Evolutionary conservation across 768 basidiomycete genomes (phyloP).

Genomic region (Tremella fuciformis): DNA sequence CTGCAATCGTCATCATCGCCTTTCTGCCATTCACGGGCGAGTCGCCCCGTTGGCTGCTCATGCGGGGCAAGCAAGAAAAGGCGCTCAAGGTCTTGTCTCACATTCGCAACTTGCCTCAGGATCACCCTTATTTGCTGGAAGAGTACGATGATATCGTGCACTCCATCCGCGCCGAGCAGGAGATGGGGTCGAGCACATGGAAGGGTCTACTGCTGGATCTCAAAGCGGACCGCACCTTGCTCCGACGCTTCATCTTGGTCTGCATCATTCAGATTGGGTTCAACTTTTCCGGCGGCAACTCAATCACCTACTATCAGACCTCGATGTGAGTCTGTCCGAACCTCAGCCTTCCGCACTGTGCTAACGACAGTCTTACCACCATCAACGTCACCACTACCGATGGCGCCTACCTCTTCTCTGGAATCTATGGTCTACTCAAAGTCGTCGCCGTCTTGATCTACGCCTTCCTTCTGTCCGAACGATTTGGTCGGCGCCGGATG

Average conservation of each 20-base stretch:
- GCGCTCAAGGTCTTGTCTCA: constrained; percentile 1
- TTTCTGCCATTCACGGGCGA: background rate
- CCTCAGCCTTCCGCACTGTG: no score
- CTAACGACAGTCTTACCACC: constrained; percentile 7
- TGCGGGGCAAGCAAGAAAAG: constrained; percentile 5
- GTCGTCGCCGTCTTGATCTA: constrained; percentile 13
- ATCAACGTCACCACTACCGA: constrained; percentile 15
- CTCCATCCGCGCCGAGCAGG: constrained; percentile 1
- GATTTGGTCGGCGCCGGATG: constrained; percentile 11
- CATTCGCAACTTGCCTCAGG: background rate
- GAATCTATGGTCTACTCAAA: constrained; percentile 22
- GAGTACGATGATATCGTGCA: constrained; percentile 8
- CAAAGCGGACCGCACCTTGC: constrained; percentile 3
- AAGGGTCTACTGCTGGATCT: constrained; percentile 4
- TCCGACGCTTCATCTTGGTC: constrained; percentile 7
- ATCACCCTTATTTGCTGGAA: constrained; percentile 7
- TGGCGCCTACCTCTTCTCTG: constrained; percentile 13
- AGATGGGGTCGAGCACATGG: constrained; percentile 10
- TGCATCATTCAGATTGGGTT: constrained; percentile 7
- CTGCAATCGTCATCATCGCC: no score
- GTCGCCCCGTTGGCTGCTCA: constrained; percentile 8
- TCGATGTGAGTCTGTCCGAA: no score
- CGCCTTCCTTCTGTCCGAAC: constrained; percentile 10
- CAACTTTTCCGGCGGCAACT: constrained; percentile 20
- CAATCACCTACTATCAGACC: constrained; percentile 21